Percentiles rank a stretch among this genome's conserved stretches.
phyloP scores from a whole-genome alignment of 1,284 basidiomycete genomes.

The Polyporus tsugae region DNA sequence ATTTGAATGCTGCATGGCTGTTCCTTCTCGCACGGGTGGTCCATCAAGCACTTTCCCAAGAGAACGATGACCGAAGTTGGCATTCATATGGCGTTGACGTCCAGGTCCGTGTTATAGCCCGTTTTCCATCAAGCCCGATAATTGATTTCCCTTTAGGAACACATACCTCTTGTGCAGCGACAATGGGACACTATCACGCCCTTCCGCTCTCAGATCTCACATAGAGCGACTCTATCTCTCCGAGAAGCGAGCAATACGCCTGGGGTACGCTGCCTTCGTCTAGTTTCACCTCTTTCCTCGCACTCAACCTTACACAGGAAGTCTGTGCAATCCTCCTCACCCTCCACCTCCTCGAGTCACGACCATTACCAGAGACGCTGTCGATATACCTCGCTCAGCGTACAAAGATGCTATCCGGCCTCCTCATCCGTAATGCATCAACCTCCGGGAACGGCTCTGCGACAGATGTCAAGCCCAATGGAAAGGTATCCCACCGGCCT shows the following conservation, averaged over 20 bases:
- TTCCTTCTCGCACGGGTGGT: slow-evolving; percentile 88
- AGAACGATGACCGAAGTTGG: slow-evolving; percentile 60
- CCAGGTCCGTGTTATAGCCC: slow-evolving; percentile 50
- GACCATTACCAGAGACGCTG: slow-evolving; percentile 77
- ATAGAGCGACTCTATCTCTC: slow-evolving; percentile 80
- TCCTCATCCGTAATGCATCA: slow-evolving; percentile 46
- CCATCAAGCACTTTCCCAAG: slow-evolving; percentile 68
- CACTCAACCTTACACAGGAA: slow-evolving; percentile 53
- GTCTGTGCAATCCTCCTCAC: slow-evolving; percentile 80
- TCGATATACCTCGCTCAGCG: slow-evolving; percentile 77
- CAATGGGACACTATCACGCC: slow-evolving; percentile 91
- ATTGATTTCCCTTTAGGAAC: slow-evolving; percentile 53
- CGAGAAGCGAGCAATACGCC: slow-evolving; percentile 53
- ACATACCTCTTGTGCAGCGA: slow-evolving; percentile 85
- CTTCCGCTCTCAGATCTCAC: slow-evolving; percentile 85
- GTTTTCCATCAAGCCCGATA: background rate
- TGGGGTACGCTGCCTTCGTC: slow-evolving; percentile 16
- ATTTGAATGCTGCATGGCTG: slow-evolving; percentile 85
- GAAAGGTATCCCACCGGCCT: slow-evolving; percentile 35
- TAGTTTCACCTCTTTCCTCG: too few relatives aligned
- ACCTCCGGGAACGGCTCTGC: slow-evolving; percentile 47
- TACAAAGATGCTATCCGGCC: slow-evolving; percentile 64
- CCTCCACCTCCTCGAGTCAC: slow-evolving; percentile 85
- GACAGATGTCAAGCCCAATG: slow-evolving; percentile 30
- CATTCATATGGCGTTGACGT: slow-evolving; percentile 68